Percentiles rank a stretch among this genome's conserved stretches.
These are phyloP conservation scores for Cardamine resedifolia DNA, from an alignment of 345 rosid species.

Conservation along the genomic window DNA sequence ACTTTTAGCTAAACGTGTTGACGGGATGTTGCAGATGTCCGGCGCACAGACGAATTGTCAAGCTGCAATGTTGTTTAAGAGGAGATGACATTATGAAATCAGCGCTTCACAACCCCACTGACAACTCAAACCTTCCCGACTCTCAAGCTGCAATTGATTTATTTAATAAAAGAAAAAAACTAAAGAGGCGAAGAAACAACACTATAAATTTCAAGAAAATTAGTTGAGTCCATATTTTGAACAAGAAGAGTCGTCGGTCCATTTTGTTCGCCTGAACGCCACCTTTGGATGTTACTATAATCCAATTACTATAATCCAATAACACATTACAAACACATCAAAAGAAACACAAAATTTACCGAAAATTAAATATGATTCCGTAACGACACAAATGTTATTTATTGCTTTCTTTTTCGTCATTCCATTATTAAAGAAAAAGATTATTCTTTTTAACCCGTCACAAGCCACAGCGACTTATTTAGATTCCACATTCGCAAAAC, in stretches of 20 bases:
- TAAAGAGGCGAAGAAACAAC: slow-evolving; percentile 11
- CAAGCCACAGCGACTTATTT: slow-evolving; percentile 33
- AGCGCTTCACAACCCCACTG: too few relatives aligned
- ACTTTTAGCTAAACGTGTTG: too few relatives aligned
- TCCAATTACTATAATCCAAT: too few relatives aligned
- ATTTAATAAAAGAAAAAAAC: slow-evolving; percentile 1
- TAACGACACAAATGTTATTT: not conserved
- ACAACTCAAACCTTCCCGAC: too few relatives aligned
- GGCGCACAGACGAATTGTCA: too few relatives aligned
- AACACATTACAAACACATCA: not conserved
- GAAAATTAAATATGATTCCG: not conserved
- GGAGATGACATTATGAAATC: too few relatives aligned
- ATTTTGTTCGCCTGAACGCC: slow-evolving; percentile 20
- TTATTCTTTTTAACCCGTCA: slow-evolving; percentile 28
- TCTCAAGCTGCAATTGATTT: too few relatives aligned
- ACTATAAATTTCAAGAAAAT: slow-evolving; percentile 24
- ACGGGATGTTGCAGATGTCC: too few relatives aligned
- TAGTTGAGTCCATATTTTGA: not conserved
- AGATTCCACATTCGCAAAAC: slow-evolving; percentile 15
- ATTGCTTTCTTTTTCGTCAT: not conserved
- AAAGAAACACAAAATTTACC: not conserved
- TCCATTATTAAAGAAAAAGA: not conserved
- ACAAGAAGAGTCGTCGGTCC: slow-evolving; percentile 31
- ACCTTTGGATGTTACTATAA: slow-evolving; percentile 14
- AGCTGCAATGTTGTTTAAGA: too few relatives aligned